Evolutionary conservation across 2,329 filamentous ascomycete species (phyloP).

Genomic region (Fusarium sp.): DNA sequence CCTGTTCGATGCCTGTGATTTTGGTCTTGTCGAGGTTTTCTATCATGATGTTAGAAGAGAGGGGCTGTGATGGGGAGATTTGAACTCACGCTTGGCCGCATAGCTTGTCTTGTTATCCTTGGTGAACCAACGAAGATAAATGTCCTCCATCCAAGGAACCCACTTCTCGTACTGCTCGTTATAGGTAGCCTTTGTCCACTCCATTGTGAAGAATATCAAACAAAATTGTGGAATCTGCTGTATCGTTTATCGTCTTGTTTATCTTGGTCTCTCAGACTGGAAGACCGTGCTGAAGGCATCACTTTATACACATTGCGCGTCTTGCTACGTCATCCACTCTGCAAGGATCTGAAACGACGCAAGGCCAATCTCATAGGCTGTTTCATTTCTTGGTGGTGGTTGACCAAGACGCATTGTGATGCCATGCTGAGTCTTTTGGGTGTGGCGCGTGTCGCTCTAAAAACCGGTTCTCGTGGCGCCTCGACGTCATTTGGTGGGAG

Average conservation of each 20-base stretch:
- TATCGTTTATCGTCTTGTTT: not conserved
- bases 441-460: constrained; percentile 33
- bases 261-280: not conserved
- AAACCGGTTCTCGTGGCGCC: constrained; percentile 38
- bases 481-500: constrained; percentile 33
- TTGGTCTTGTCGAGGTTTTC: constrained; percentile 75
- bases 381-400: constrained; percentile 20
- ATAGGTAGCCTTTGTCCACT: constrained; percentile 70
- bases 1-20: constrained; percentile 70
- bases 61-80: not conserved
- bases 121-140: constrained; percentile 76
- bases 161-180: constrained; percentile 77
- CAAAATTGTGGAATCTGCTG: not conserved
- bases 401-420: constrained; percentile 32
- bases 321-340: constrained; percentile 35
- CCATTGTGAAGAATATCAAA: constrained; percentile 45
- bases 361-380: constrained; percentile 26
- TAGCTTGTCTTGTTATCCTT: constrained; percentile 81
- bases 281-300: not conserved
- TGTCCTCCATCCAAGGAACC: constrained; percentile 80
- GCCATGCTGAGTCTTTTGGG: constrained; percentile 22
- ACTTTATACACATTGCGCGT: constrained; percentile 18
- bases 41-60: constrained; percentile 42
- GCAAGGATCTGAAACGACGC: constrained; percentile 23
- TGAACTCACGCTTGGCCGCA: constrained; percentile 66